Base-by-base conservation (phyloP, 345 rosid genomes). In the Aurinia saxatilis region DNA sequence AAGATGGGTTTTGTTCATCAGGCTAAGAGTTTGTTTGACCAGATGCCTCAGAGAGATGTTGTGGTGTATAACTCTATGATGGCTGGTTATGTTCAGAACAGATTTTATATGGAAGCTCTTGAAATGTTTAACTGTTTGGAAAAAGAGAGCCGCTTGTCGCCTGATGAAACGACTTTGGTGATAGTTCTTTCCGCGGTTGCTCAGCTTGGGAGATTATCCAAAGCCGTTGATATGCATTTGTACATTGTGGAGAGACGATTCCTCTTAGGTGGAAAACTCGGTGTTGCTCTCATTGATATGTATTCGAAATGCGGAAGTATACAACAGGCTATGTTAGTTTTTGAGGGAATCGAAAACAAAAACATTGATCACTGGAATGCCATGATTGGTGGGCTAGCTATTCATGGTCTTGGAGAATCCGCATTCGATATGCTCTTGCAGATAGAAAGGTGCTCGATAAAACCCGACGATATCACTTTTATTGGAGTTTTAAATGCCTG, bases 301-400 rank as follows among this genome's bases (percentile, higher is more conserved):
- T 81, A 78, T 60, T 77, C 82, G 0, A 84, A 81, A 63, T 84
- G 84, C 14, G 90, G 90, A 34, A 67, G 68, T 63, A 63, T 84
- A 44, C 71, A 81, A 47, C 71, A 76, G 6, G 84, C 84, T 15
- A 62, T 69, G 68, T n/a, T 31, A n/a, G 71, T 81, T 54, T 84
- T 84, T 41, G 38, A 65, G 10, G 65, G 66, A 3, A 60, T 78
- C 8, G 16, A 57, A 62, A 73, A 63, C 31, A 84, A 70, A 51
- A 80, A 55, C 38, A 74, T 81, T 46, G 79, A 78, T 63, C 79
- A 79, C 5, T 84, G 86, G 89, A 84, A 83, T 60, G 81, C 86
- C 3, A 77, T 81, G 67, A 81, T 84, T 53, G 78, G 82, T 45
- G 86, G 84, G 17, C 25, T 84, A 50, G 82, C 90, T 46, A 44